Evolutionary conservation across 495 filamentous ascomycete genomes (phyloP), one percentile per base, ranked within the genome.

Genomic region (Aspergillus avenaceus): DNA sequence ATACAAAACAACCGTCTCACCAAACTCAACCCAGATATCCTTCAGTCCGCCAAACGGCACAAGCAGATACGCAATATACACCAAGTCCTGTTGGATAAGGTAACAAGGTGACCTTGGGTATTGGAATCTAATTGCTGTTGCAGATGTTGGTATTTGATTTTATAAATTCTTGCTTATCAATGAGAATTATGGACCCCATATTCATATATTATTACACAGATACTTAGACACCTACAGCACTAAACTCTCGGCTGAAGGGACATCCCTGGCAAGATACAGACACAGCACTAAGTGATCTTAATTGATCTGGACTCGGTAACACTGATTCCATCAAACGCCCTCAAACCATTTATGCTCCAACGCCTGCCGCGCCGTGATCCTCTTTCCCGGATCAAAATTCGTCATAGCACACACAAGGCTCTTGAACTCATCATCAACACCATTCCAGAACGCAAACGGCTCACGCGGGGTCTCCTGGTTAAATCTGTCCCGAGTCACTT

Each of bases 401-500:
- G 60, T 63, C 54, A 63, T 47, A 43, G 50, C 54, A 41, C 48
- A 45, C 23, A 62, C 48, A 29, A 62, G 59, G 19, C 13, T 12
- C 25, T 47, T 47, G 55, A 77, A 71, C 31, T 64, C 65, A 22
- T 54, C 54, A 47, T 73, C 65, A 47, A 69, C 52, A 3, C 42
- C 50, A 53, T 69, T 69, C 61, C 59, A 66, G 27, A 60, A 36
- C 8, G 34, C 16, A 47, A 65, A 65, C 11, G 60, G 72, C 42
- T 57, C 52, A 1, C 70, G 67, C 24, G 70, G 64, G 21, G 58
- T 67, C 27, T 60, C 42, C 41, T 63, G 37, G 27, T 59, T 62
- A 47, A 74, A 76, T 5, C 67, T 67, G 43, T 67, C 63, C 19
- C 55, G 50, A 38, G 67, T 64, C 29, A 64, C 54, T 44, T 63